Percentiles rank a stretch among this genome's conserved stretches.
Evolutionary conservation across 352 stramenopile species (phyloP).

Genomic region (Phytophthora tubulina): DNA sequence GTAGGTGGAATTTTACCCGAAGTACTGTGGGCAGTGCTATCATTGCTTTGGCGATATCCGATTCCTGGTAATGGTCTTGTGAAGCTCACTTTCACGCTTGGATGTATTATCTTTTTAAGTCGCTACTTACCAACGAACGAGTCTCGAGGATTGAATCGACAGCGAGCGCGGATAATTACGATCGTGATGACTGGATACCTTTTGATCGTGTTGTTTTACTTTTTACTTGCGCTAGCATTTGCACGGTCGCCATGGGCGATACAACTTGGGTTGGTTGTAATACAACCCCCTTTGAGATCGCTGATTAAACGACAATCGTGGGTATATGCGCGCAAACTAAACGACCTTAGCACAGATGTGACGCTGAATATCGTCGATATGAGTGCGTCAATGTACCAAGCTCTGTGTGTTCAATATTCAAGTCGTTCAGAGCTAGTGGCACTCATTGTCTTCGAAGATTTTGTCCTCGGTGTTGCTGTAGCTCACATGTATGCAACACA

Average conservation of each 20-base stretch:
- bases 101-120: slow-evolving; percentile 18
- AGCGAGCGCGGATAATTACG: slow-evolving; percentile 11
- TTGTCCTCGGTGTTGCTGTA: slow-evolving; percentile 35
- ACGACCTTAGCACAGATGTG: slow-evolving; percentile 55
- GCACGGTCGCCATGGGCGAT: slow-evolving; percentile 21
- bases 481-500: slow-evolving; percentile 39
- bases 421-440: slow-evolving; percentile 12
- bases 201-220: slow-evolving; percentile 28
- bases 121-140: slow-evolving; percentile 6
- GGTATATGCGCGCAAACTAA: slow-evolving; percentile 43
- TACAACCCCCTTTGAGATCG: slow-evolving; percentile 38
- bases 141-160: background rate
- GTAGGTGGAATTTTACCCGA: slow-evolving; percentile 22
- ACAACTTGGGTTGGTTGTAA: slow-evolving; percentile 39
- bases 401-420: slow-evolving; percentile 40
- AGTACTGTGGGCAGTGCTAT: slow-evolving; percentile 19
- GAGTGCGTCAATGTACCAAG: slow-evolving; percentile 42
- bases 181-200: slow-evolving; percentile 21
- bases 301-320: slow-evolving; percentile 40
- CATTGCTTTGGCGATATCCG: slow-evolving; percentile 29
- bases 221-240: slow-evolving; percentile 41
- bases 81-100: slow-evolving; percentile 5
- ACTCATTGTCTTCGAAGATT: slow-evolving; percentile 39
- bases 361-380: slow-evolving; percentile 58
- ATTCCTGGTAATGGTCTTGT: slow-evolving; percentile 23